Conservation (phyloP, 2,329 filamentous ascomycete species). For the Atkinsonella texensis region DNA sequence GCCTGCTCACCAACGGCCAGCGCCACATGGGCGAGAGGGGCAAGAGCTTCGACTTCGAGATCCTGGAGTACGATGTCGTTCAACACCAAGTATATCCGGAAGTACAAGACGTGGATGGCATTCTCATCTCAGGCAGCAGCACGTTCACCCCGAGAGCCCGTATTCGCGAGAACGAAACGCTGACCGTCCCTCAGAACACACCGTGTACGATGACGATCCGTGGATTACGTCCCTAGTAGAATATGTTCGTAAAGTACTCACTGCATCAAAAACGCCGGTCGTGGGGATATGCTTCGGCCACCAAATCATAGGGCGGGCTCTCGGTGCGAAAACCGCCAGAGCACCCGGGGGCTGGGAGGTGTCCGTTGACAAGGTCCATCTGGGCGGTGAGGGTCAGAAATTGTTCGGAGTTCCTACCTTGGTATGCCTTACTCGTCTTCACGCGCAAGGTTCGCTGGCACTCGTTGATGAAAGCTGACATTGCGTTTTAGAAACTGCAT, state of each 20-base stretch:
- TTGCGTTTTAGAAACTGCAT: conserved; percentile 22
- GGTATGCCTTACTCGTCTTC: conserved; percentile 9
- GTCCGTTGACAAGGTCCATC: conserved; percentile 26
- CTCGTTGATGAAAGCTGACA: conserved; percentile 33
- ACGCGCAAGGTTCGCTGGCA: conserved; percentile 23
- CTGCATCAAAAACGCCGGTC: conserved; percentile 18
- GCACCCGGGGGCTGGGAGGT: conserved; percentile 32
- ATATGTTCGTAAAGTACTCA: conserved; percentile 16
- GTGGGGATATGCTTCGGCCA: conserved; percentile 38
- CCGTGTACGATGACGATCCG: conserved; percentile 28
- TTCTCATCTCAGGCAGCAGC: too few species aligned
- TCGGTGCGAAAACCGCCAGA: conserved; percentile 25
- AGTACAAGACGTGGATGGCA: too few species aligned
- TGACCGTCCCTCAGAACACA: conserved; percentile 58
- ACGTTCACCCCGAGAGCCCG: too few species aligned
- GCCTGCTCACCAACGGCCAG: conserved; percentile 23
- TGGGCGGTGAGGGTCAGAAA: conserved; percentile 27
- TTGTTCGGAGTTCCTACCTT: conserved; percentile 26
- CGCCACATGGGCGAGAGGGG: too few species aligned
- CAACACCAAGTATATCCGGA: too few species aligned
- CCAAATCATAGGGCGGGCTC: conserved; percentile 33
- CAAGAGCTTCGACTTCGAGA: conserved; percentile 25
- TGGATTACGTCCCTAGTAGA: conserved; percentile 32
- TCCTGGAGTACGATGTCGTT: conserved; percentile 63
- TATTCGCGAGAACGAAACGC: conserved; percentile 10